A percentile compares a stretch with the other conserved stretches of the same genome.
Conservation (phyloP, 1,284 basidiomycete species). For the Apiotrichum gamsii region DNA sequence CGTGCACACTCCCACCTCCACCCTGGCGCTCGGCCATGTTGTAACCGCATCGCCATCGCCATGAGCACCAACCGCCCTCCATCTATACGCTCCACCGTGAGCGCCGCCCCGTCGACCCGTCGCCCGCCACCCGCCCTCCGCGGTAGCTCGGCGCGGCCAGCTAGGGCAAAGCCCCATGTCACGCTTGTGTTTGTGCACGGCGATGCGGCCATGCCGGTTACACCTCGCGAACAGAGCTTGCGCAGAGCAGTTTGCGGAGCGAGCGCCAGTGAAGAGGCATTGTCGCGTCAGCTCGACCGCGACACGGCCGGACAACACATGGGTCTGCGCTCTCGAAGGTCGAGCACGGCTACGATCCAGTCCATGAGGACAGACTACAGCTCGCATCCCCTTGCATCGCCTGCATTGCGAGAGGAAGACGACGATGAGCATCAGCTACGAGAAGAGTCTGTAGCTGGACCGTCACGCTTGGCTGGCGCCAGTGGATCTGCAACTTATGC, state of each 20-base stretch:
- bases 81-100: conserved; percentile 1
- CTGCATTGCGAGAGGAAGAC: conserved; percentile 24
- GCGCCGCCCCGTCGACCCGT: not conserved
- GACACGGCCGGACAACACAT: conserved; percentile 37
- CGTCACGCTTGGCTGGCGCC: not conserved
- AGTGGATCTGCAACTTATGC: too few relatives aligned
- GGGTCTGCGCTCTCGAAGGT: conserved; percentile 35
- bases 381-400: not conserved
- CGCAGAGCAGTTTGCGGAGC: conserved; percentile 8
- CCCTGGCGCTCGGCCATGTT: too few relatives aligned
- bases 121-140: conserved; percentile 15
- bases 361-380: conserved; percentile 10
- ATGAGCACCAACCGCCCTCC: conserved; percentile 4
- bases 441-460: too few relatives aligned
- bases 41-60: too few relatives aligned
- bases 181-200: conserved; percentile 36
- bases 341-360: conserved; percentile 30
- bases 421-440: not conserved
- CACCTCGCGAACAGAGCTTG: conserved; percentile 1
- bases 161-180: conserved; percentile 21
- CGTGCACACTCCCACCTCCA: not conserved
- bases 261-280: conserved; percentile 25
- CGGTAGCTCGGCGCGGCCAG: conserved; percentile 18
- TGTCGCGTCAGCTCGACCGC: conserved; percentile 37
- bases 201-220: conserved; percentile 7